Conservation (phyloP, 176 grass and related monocot species). For the Rhynchospora tenuis region DNA sequence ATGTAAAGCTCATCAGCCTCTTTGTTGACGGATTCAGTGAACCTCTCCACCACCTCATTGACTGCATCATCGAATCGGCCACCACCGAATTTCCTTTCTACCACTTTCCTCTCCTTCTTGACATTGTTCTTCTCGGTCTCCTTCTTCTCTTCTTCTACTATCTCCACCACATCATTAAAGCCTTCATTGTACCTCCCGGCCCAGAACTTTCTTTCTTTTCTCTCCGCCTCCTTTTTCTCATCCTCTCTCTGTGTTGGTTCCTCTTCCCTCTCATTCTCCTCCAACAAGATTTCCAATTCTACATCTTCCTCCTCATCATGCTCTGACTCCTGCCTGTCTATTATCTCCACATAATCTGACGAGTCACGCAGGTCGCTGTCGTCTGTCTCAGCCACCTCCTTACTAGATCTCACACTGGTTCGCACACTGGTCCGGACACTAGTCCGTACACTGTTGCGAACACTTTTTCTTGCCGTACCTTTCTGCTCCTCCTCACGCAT, state of each 20-base stretch:
- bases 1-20: constrained; percentile 85
- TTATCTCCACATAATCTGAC: constrained; percentile 27
- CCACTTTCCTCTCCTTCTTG: constrained; percentile 25
- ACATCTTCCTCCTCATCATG: constrained; percentile 4
- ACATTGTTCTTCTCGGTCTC: constrained; percentile 50
- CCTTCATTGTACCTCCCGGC: background rate
- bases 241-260: background rate
- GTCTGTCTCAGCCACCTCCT: constrained; percentile 23
- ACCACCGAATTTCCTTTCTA: constrained; percentile 51
- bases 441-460: constrained; percentile 4
- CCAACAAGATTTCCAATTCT: constrained; percentile 1
- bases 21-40: constrained; percentile 88
- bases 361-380: constrained; percentile 22
- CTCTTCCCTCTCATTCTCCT: background rate
- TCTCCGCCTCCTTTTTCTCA: background rate
- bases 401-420: constrained; percentile 17
- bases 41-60: constrained; percentile 68
- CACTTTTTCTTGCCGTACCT: background rate
- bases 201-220: constrained; percentile 8
- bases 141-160: constrained; percentile 18
- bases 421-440: constrained; percentile 11
- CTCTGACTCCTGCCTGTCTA: constrained; percentile 21
- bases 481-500: constrained; percentile 12
- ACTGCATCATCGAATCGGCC: constrained; percentile 64
- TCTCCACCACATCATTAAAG: constrained; percentile 1